Base-by-base conservation (phyloP, 2,329 filamentous ascomycete species). In the Pseudocercospora eumusae region DNA sequence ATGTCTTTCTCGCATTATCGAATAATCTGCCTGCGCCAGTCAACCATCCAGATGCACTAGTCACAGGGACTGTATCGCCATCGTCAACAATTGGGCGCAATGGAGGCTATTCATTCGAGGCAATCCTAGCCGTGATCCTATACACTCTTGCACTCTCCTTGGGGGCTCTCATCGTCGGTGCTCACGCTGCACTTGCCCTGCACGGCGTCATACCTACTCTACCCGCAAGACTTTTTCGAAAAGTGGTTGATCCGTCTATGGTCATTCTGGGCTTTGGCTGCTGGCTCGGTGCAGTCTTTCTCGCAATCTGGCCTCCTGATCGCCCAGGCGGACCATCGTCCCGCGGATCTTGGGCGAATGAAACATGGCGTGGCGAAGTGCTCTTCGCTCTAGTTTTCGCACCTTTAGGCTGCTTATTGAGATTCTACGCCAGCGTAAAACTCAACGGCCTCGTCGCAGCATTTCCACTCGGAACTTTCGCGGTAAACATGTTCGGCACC, bases 401-500 rank as follows among this genome's bases (percentile, higher is more conserved):
- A 0, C 93, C 93, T 0, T 68, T 91, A 0, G 93, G 93, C 0
- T 93, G 89, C 68, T 76, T 96, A 0, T 73, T 83, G 0, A 85
- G 93, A 3, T 96, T 90, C 78, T 93, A 92, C 73, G 75, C 84
- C 1, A 89, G 89, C 0, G 73, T 90, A 6, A 75, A 80, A 23
- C 82, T 96, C n/a, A 97, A 97, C 70, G 79, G 83, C 0, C 80
- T 85, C 20, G 68, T 86, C 0, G 75, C 86, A 0, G 78, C 82
- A 0, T 97, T 97, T 68, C 93, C 93, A 0, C 75, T 97, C 0
- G 93, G 93, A 2, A 98, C 93, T 0, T 96, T 97, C 70, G 77
- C 80, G 0, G 91, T 89, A 27, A 98, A 98, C 71, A 80, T 96
- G 4, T 74, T 88, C 13, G 93, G 93, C 4, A 92, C 91, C 0